Conservation (phyloP, 2,329 filamentous ascomycete species). For the Colletotrichum sp. region DNA sequence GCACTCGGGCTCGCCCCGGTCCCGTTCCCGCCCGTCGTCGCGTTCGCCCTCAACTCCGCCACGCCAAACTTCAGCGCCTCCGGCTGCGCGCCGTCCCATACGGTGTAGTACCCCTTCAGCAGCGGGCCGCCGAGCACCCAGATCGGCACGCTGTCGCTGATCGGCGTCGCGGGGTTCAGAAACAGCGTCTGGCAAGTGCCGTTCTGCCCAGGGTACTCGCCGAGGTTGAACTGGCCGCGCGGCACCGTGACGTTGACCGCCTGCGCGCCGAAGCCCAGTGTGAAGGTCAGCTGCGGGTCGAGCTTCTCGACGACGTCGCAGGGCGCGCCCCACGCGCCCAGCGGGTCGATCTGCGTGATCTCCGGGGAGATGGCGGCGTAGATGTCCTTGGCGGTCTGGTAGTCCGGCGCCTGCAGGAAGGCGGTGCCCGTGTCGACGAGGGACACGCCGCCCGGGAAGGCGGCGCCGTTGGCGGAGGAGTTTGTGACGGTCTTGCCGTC, state of each 20-base stretch:
- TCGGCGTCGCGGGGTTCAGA: background rate
- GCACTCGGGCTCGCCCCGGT: background rate
- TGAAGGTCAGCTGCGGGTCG: conserved; percentile 31
- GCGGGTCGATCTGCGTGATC: conserved; percentile 32
- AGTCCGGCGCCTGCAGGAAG: conserved; percentile 33
- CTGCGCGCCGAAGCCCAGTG: conserved; percentile 25
- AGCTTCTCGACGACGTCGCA: conserved; percentile 31
- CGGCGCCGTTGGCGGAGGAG: conserved; percentile 16
- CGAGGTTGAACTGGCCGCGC: conserved; percentile 33
- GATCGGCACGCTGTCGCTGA: background rate
- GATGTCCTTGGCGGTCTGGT: conserved; percentile 28
- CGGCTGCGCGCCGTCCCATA: background rate
- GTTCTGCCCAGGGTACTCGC: conserved; percentile 25
- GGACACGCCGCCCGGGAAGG: background rate
- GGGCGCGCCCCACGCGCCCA: conserved; percentile 35
- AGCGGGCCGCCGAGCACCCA: background rate
- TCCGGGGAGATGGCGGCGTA: conserved; percentile 32
- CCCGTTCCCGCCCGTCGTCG: background rate
- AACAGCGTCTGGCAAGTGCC: background rate
- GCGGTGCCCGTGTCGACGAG: conserved; percentile 36
- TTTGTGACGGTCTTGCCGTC: conserved; percentile 22
- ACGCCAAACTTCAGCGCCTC: background rate
- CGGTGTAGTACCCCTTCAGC: background rate
- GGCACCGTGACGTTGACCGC: conserved; percentile 32
- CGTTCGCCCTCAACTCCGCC: background rate